Evolutionary conservation across 1,139 yeast genomes (phyloP), one percentile per base, ranked within the genome.

Genomic region (Dujonia santamariae): DNA sequence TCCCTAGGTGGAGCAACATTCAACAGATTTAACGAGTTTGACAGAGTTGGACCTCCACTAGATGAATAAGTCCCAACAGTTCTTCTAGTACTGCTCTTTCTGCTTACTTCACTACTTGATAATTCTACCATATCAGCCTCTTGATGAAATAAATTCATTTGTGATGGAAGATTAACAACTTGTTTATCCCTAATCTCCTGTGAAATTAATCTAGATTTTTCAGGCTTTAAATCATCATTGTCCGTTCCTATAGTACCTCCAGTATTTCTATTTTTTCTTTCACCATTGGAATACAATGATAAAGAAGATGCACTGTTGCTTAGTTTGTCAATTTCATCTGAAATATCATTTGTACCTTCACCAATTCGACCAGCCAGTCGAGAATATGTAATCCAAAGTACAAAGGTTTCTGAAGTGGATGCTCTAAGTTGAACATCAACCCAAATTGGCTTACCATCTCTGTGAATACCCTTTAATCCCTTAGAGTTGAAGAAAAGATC

Each of bases 371-470:
- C 19, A 8, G 18, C 28, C 30, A 55, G 57, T 46, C 87, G 72
- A 1, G 95, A 82, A 53, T 85, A 88, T 0, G 96, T 86, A n/a
- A 90, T 70, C 97, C 97, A 90, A 16, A 88, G 56, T 3, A 86
- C 80, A 42, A 75, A 72, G 4, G 79, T 67, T 21, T 76, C 78
- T 15, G 64, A 54, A 16, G 77, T 72, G 14, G 85, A 68, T 4
- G 86, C 86, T 39, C 97, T 69, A 31, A 88, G 56, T 56, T 90
- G 97, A 9, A 85, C 78, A 58, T 90, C 97, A 28, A 90, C 71
- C 38, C 67, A 72, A 7, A 88, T 58, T 1, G 48, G 38, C 18
- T 75, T 65, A 0, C 96, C 96, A 55, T 85, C 92, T 26, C 78
- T 56, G 50, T 86, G 95, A 3, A 63, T 51, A 17, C 83, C 95